Evolutionary conservation across 371 early-diverging fungal species (phyloP), one percentile per base, ranked within the genome.

Genomic region (Thermomucor indicae-seudaticae): DNA sequence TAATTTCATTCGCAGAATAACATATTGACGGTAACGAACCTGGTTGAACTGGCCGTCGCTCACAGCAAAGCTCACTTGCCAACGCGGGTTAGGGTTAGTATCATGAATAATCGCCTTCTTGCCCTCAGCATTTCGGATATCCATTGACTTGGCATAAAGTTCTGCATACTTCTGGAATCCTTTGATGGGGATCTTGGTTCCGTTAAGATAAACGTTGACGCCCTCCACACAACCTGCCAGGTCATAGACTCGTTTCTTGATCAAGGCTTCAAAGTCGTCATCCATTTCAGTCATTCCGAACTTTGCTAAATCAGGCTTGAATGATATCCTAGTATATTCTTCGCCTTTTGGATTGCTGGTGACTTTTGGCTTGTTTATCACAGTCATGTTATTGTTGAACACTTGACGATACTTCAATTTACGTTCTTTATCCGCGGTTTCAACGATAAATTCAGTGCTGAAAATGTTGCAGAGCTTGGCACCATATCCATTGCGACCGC

Each of bases 391-490:
- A 30, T 94, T 78, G 11, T 62, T 70, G 62, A 96, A 97, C 17
- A 83, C 74, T 59, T 97, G 98, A 56, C 80, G 86, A 70, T 89
- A 95, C 58, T 87, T 91, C 40, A 89, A 78, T 28, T 82, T 74
- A 19, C 78, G 75, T 19, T 72, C 74, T 22, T 76, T 78, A 65
- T 97, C 95, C 0, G 91, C 92, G 0, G 99, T 99, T 72, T 99
- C 99, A 8, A 99, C 94, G 28, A 82, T 85, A 67, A 99, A 99
- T 75, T 95, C 91, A 3, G 80, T 91, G 58, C 92, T 92, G 60
- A 99, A 99, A 44, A 99, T 99, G 62, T 99, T 99, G 76, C 99
- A 97, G 11, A 99, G 84, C 67, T 99, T 99, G 31, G 99, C 99
- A 49, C 99, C 99, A 66, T 95, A 99, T 40, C 99, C 99, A 70